phyloP scores from a whole-genome alignment of 495 filamentous ascomycete genomes.

The Aspergillus campestris region DNA sequence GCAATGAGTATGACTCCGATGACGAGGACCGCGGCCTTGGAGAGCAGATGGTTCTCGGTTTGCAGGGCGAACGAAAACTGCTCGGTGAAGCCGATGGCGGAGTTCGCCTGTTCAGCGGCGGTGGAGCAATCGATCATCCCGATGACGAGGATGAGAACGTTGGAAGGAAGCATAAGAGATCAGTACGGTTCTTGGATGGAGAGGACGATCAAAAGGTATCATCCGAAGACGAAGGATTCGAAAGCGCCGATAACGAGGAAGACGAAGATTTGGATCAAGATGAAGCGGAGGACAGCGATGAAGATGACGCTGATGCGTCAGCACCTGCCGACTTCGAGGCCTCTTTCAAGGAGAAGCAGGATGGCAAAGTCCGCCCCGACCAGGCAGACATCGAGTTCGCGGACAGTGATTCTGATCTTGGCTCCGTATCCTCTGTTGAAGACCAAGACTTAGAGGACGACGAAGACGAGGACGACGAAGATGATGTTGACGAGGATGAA shows the following conservation, averaged over 20 bases:
- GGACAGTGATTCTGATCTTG: conserved; percentile 91
- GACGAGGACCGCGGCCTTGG: conserved; percentile 72
- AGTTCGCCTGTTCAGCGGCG: conserved; percentile 73
- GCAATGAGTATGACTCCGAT: conserved; percentile 48
- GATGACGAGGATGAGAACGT: conserved; percentile 51
- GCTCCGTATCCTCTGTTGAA: conserved; percentile 70
- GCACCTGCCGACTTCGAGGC: conserved; percentile 34
- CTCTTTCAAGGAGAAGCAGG: conserved; percentile 37
- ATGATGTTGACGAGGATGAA: conserved; percentile 45
- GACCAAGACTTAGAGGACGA: conserved; percentile 56
- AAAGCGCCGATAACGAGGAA: conserved; percentile 52
- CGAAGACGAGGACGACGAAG: conserved; percentile 45
- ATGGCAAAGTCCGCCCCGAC: conserved; percentile 30
- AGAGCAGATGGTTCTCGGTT: conserved; percentile 82
- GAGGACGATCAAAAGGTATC: conserved; percentile 47
- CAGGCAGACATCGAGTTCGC: conserved; percentile 77
- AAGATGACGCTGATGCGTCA: conserved; percentile 35
- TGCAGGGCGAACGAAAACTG: conserved; percentile 74
- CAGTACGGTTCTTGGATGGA: conserved; percentile 52
- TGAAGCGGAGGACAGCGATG: conserved; percentile 22
- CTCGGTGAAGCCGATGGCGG: conserved; percentile 76
- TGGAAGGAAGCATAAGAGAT: conserved; percentile 64
- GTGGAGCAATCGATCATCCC: conserved; percentile 55
- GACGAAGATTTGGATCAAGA: conserved; percentile 34
- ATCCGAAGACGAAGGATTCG: conserved; percentile 52